Percentiles rank a stretch among this genome's conserved stretches.
These are phyloP conservation scores for Aspergillus leporis DNA, from an alignment of 495 filamentous ascomycete genomes.

Conservation along the genomic window DNA sequence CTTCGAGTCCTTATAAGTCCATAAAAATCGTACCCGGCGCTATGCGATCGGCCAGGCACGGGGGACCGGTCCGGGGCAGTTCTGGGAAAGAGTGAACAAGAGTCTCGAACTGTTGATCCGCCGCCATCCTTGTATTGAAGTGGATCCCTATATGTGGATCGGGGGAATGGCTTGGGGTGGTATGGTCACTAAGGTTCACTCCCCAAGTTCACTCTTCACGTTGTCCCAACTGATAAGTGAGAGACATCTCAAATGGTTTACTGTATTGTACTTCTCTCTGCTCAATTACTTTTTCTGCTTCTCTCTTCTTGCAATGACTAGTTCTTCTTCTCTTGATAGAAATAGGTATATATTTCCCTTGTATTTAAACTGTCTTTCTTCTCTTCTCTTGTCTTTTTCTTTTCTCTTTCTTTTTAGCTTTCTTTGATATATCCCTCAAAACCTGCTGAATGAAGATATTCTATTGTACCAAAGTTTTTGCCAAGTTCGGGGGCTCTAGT, in stretches of 20 bases:
- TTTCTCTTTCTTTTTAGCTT: slow-evolving; percentile 3
- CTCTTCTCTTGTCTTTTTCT: slow-evolving; percentile 4
- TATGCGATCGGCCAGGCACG: slow-evolving; percentile 33
- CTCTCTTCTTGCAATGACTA: not conserved
- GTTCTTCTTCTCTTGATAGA: not conserved
- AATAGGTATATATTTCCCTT: not conserved
- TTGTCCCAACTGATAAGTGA: slow-evolving; percentile 1
- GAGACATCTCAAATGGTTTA: no score
- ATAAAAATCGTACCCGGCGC: slow-evolving; percentile 17
- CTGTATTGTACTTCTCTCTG: not conserved
- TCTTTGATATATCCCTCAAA: not conserved
- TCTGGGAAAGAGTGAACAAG: slow-evolving; percentile 1
- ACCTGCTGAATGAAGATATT: not conserved
- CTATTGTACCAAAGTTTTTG: not conserved
- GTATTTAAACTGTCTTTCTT: not conserved
- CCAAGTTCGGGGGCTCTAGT: not conserved
- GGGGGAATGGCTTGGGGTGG: not conserved
- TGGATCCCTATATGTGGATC: slow-evolving; percentile 5
- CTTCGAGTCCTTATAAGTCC: not conserved
- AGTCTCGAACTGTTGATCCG: slow-evolving; percentile 20
- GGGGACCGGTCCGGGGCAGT: slow-evolving; percentile 20
- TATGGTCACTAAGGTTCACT: not conserved
- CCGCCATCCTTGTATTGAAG: slow-evolving; percentile 1
- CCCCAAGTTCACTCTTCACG: slow-evolving; percentile 5
- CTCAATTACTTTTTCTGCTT: not conserved